Evolutionary conservation across 2,329 filamentous ascomycete species (phyloP), one percentile per base, ranked within the genome.

Genomic region (Colletotrichum scovillei): DNA sequence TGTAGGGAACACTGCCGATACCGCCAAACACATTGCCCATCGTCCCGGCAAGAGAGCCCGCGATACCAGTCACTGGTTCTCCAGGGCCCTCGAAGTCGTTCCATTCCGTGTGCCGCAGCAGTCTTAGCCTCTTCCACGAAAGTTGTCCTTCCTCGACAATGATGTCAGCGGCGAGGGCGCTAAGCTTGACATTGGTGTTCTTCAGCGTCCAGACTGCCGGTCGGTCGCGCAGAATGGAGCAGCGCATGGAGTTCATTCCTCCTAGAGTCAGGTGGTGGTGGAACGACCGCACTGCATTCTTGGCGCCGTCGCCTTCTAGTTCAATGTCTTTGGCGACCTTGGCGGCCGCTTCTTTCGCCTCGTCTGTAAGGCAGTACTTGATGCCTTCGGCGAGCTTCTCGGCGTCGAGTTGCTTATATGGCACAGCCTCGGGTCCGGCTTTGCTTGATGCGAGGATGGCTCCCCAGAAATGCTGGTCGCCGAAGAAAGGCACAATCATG

Each of bases 381-480:
- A 95, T 95, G 0, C 92, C 92, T n/a, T 93, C 90, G 0, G 90
- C 90, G 1, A 95, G 82, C 56, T 88, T 90, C 72, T 94, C 90
- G 0, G 86, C 87, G 1, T 86, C 90, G 2, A 95, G 81, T 11
- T 87, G 82, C 81, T 94, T 94, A 82, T 94, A 93, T 0, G 92
- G 92, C 9, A 94, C 87, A 1, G 92, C 88, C 55, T 88, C 83
- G 0, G 92, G 91, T 0, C 93, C 93, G 0, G 92, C 92, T 30
- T 88, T 88, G 1, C 90, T 87, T 42, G 86, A 88, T 5, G 86
- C 87, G 1, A 95, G 87, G 90, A 93, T 93, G 22, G 86, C 85
- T 2, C 93, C 93, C 93, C 93, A 95, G 79, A 95, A 95, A 62
- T 92, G 88, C 80, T 95, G 93, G 78, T 95, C 93, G 3, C 93